phyloP scores from a whole-genome alignment of 192 early-diverging fungal genomes.

The Podochytrium sp. region DNA sequence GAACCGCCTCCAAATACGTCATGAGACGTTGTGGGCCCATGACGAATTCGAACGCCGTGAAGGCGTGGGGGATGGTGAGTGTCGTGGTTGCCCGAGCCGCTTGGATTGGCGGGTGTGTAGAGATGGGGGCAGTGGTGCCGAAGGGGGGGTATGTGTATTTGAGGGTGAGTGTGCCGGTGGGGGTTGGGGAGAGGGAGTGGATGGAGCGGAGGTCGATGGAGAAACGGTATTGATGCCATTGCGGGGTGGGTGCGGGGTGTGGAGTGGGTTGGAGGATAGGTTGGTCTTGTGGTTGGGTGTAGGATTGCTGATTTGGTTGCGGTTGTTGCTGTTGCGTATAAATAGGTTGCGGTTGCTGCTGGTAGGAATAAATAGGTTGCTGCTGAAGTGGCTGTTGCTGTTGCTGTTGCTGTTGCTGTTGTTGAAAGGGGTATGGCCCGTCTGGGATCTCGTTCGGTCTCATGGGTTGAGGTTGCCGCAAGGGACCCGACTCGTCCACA shows the following conservation, averaged over 20 bases:
- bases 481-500: too few relatives aligned
- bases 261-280: neutral
- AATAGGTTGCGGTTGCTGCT: neutral
- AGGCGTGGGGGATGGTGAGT: conserved; percentile 43
- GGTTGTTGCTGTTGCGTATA: neutral
- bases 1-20: conserved; percentile 53
- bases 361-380: neutral
- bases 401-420: neutral
- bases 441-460: too few relatives aligned
- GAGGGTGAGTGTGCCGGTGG: conserved; percentile 38
- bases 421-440: too few relatives aligned
- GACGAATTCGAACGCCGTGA: conserved; percentile 60
- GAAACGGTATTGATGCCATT: conserved; percentile 63
- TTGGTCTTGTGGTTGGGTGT: neutral
- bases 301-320: neutral
- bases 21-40: conserved; percentile 46
- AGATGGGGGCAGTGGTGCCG: conserved; percentile 47
- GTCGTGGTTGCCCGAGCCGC: neutral
- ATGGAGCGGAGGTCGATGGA: conserved; percentile 57
- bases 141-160: conserved; percentile 55
- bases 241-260: too few relatives aligned
- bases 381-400: neutral
- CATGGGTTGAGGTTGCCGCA: too few relatives aligned
- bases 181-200: conserved; percentile 15
- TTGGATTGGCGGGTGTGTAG: conserved; percentile 46